Evolutionary conservation across 1,284 basidiomycete genomes (phyloP).

Genomic region (Fistulina hepatica): DNA sequence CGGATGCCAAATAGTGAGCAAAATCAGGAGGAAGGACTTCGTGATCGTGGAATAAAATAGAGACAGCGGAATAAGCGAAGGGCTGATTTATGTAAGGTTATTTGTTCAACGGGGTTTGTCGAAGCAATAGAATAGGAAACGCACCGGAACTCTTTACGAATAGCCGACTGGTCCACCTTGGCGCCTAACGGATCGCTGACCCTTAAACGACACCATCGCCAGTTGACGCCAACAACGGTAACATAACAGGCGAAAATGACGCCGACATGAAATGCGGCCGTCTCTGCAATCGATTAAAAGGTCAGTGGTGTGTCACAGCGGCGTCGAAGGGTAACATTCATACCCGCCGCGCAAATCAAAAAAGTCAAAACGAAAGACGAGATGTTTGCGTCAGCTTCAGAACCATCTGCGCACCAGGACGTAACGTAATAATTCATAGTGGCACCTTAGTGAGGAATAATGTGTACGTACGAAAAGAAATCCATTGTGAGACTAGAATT

Average conservation of each 20-base stretch:
- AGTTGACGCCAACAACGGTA: conserved; percentile 33
- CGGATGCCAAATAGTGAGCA: conserved; percentile 76
- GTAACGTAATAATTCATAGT: too few relatives aligned
- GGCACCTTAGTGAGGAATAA: too few relatives aligned
- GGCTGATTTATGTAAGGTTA: conserved; percentile 30
- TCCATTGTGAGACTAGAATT: too few relatives aligned
- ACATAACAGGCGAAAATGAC: conserved; percentile 46
- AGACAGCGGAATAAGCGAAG: conserved; percentile 67
- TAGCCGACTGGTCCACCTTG: conserved; percentile 31
- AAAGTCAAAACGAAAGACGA: conserved; percentile 50
- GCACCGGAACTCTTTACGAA: conserved; percentile 47
- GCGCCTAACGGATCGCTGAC: too few relatives aligned
- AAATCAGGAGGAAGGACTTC: conserved; percentile 75
- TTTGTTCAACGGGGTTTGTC: background rate
- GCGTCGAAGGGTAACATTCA: background rate
- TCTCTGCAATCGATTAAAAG: conserved; percentile 56
- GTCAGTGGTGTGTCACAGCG: conserved; percentile 3
- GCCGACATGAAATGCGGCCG: conserved; percentile 58
- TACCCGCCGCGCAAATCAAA: conserved; percentile 39
- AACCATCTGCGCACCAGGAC: too few relatives aligned
- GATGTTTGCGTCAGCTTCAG: too few relatives aligned
- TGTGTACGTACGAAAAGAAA: too few relatives aligned
- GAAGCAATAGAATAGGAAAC: conserved; percentile 3
- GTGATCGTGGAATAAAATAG: conserved; percentile 81
- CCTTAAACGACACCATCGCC: conserved; percentile 18